phyloP scores from a whole-genome alignment of 805 yeast species.

The Saturnispora zaruensis region DNA sequence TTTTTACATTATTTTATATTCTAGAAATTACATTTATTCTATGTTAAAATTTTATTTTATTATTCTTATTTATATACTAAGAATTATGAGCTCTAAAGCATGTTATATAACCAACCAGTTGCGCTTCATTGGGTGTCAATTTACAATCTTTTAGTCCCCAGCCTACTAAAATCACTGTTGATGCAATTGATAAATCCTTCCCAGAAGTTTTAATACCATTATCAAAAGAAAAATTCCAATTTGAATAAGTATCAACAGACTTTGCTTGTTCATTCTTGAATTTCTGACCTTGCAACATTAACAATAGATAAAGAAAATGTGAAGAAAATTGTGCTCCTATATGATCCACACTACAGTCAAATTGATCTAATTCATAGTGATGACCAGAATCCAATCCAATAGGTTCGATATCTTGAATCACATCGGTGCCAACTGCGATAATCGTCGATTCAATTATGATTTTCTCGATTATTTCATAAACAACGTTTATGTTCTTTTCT shows the following conservation, averaged over 20 bases:
- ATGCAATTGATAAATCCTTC: conserved; percentile 2
- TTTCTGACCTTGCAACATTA: neutral
- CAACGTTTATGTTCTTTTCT: neutral
- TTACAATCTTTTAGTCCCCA: conserved; percentile 1
- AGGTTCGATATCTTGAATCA: neutral
- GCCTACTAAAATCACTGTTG: conserved; percentile 3
- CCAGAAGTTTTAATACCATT: conserved; percentile 1
- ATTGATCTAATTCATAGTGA: conserved; percentile 2
- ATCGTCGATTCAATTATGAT: neutral
- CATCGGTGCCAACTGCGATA: neutral
- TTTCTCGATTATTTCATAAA: neutral
- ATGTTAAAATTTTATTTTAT: neutral
- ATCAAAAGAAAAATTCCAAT: conserved; percentile 4
- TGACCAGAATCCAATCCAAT: conserved; percentile 1
- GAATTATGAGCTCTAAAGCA: neutral
- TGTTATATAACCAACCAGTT: conserved; percentile 1
- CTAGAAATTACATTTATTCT: neutral
- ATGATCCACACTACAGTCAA: conserved; percentile 4
- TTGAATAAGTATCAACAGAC: conserved; percentile 2
- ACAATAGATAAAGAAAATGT: neutral
- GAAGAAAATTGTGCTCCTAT: neutral
- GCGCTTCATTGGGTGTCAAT: neutral
- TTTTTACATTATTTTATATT: neutral
- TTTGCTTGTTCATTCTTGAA: neutral
- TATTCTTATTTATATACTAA: neutral